A percentile compares a stretch with the other conserved stretches of the same genome.
Conservation (phyloP, 2,329 filamentous ascomycete species). For the Clonostachys rosea region DNA sequence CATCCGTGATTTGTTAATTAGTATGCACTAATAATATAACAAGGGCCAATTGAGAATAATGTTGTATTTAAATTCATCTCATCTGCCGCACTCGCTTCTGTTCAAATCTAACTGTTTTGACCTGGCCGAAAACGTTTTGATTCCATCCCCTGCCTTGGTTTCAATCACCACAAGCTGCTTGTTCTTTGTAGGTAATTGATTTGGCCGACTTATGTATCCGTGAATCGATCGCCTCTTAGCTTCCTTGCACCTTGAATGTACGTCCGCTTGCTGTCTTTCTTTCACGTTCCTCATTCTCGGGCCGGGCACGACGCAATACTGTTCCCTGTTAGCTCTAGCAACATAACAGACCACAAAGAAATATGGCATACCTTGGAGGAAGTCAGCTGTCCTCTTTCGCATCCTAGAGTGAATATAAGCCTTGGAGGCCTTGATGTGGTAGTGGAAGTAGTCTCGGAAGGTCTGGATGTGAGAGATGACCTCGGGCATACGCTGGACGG, state of each 20-base stretch:
- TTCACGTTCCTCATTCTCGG: slow-evolving; percentile 95
- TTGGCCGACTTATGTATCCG: slow-evolving; percentile 32
- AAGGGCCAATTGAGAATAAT: too few relatives aligned
- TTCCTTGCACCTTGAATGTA: slow-evolving; percentile 66
- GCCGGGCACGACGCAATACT: slow-evolving; percentile 94
- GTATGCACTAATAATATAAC: too few relatives aligned
- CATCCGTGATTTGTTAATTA: too few relatives aligned
- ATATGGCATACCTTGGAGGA: slow-evolving; percentile 76
- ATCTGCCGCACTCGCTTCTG: too few relatives aligned
- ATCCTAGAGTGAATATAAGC: slow-evolving; percentile 98
- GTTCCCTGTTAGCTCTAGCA: slow-evolving; percentile 14
- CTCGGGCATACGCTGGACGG: slow-evolving; percentile 82
- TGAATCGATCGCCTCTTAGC: slow-evolving; percentile 20
- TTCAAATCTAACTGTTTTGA: too few relatives aligned
- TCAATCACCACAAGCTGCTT: too few relatives aligned
- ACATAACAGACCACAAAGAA: not conserved
- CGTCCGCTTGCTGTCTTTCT: slow-evolving; percentile 96
- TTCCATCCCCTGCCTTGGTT: too few relatives aligned
- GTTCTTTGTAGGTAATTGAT: slow-evolving; percentile 10
- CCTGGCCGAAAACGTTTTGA: too few relatives aligned
- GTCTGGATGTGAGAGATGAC: slow-evolving; percentile 99
- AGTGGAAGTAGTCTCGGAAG: slow-evolving; percentile 99
- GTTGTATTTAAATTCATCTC: too few relatives aligned
- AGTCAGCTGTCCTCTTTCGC: slow-evolving; percentile 95
- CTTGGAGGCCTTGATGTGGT: slow-evolving; percentile 99